Conservation (phyloP, 306 rosid species). For the Trichosanthes cucumerina region DNA sequence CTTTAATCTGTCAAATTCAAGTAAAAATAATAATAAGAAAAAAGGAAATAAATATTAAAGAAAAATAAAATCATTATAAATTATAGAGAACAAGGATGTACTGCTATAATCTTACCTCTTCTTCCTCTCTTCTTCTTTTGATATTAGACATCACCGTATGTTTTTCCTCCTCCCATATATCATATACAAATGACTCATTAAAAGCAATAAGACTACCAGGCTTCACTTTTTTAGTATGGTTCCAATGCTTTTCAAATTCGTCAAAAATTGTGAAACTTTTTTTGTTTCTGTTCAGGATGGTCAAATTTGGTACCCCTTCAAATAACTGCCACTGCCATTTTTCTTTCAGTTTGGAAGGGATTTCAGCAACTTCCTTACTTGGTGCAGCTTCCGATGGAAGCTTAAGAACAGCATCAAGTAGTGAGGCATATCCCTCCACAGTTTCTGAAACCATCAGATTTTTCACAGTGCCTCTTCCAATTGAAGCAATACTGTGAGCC, state of each 20-base stretch:
- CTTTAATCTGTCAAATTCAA: constrained; percentile 55
- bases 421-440: constrained; percentile 57
- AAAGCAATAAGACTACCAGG: constrained; percentile 19
- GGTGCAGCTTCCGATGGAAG: constrained; percentile 75
- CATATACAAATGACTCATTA: constrained; percentile 50
- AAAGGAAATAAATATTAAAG: background rate
- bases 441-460: constrained; percentile 66
- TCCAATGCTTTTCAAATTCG: constrained; percentile 55
- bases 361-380: constrained; percentile 51
- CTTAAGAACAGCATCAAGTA: constrained; percentile 58
- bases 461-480: constrained; percentile 55
- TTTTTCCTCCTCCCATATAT: constrained; percentile 91
- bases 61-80: background rate
- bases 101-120: constrained; percentile 46
- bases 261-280: constrained; percentile 53
- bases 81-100: background rate
- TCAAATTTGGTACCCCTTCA: constrained; percentile 43
- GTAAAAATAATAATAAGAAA: constrained; percentile 6
- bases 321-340: constrained; percentile 81
- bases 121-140: constrained; percentile 70
- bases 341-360: constrained; percentile 51
- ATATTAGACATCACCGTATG: constrained; percentile 30
- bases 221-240: constrained; percentile 37
- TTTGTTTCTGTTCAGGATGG: constrained; percentile 29
- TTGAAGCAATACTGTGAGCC: constrained; percentile 64